Conservation (phyloP, 2,329 filamentous ascomycete genomes). For the Aspergillus proliferans region DNA sequence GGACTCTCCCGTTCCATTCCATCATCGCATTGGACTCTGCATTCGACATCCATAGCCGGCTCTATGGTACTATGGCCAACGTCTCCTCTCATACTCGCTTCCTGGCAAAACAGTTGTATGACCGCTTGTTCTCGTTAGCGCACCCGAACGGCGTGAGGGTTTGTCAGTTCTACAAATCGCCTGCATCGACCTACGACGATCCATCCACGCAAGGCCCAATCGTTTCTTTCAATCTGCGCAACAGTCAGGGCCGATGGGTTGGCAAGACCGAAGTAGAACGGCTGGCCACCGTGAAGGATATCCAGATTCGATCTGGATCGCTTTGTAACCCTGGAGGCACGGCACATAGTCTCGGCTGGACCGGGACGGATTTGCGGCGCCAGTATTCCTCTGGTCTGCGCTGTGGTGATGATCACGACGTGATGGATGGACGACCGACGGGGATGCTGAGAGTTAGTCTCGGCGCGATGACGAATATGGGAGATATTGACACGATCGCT, state of each 20-base stretch:
- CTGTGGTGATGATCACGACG: slow-evolving; percentile 76
- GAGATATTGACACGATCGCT: slow-evolving; percentile 67
- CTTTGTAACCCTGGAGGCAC: slow-evolving; percentile 90
- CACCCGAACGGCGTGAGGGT: slow-evolving; percentile 65
- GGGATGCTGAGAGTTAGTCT: slow-evolving; percentile 80
- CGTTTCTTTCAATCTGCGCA: slow-evolving; percentile 75
- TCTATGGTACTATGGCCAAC: slow-evolving; percentile 66
- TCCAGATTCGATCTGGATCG: slow-evolving; percentile 82
- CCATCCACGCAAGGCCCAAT: slow-evolving; percentile 60
- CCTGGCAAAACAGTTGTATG: slow-evolving; percentile 55
- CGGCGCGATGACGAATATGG: slow-evolving; percentile 77
- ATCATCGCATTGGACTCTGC: slow-evolving; percentile 78
- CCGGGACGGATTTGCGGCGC: slow-evolving; percentile 72
- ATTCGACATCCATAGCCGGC: slow-evolving; percentile 58
- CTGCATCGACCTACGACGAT: slow-evolving; percentile 38
- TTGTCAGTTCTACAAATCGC: slow-evolving; percentile 58
- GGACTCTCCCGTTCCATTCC: slow-evolving; percentile 81
- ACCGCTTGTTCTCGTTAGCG: slow-evolving; percentile 52
- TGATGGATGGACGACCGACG: slow-evolving; percentile 77
- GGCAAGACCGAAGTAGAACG: slow-evolving; percentile 84
- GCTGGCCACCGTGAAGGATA: slow-evolving; percentile 66
- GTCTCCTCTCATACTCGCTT: slow-evolving; percentile 66
- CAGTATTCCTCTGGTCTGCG: slow-evolving; percentile 82
- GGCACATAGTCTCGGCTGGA: slow-evolving; percentile 63
- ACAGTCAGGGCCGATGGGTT: slow-evolving; percentile 64